A percentile compares a stretch with the other conserved stretches of the same genome.
Conservation (phyloP, 2,329 filamentous ascomycete genomes). For the Tolypocladium sp. region DNA sequence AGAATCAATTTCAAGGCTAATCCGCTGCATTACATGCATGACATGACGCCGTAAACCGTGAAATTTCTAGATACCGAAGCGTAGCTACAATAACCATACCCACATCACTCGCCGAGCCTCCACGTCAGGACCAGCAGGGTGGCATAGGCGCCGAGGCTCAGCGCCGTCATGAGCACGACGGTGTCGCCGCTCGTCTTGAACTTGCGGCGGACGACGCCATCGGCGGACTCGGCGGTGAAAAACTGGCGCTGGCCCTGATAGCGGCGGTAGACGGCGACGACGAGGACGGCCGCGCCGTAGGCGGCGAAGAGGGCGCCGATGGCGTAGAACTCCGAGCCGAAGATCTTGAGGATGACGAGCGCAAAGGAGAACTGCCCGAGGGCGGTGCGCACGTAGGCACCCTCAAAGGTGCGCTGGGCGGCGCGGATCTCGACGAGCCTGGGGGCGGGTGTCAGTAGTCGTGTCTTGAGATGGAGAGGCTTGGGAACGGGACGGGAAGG, state of each 20-base stretch:
- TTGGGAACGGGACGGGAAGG: constrained; percentile 7
- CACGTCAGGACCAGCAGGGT: constrained; percentile 47
- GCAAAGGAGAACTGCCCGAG: constrained; percentile 93
- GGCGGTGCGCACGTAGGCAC: constrained; percentile 90
- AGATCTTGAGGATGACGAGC: constrained; percentile 83
- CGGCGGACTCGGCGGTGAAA: constrained; percentile 45
- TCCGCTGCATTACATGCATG: background rate
- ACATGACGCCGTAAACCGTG: background rate
- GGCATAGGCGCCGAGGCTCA: constrained; percentile 50
- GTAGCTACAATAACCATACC: background rate
- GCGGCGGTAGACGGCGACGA: constrained; percentile 75
- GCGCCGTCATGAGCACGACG: constrained; percentile 44
- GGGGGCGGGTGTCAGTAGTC: background rate
- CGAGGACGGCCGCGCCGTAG: constrained; percentile 77
- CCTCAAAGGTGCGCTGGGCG: constrained; percentile 92
- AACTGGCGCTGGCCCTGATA: constrained; percentile 93
- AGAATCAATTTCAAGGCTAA: background rate
- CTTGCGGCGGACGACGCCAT: constrained; percentile 32
- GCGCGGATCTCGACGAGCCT: constrained; percentile 88
- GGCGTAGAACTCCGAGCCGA: constrained; percentile 91
- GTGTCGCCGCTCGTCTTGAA: constrained; percentile 58
- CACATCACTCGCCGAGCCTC: constrained; percentile 23
- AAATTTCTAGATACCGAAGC: background rate
- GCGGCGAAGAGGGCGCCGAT: constrained; percentile 94
- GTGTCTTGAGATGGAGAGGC: background rate